Evolutionary conservation across 805 yeast species (phyloP).

Genomic region (Debaryomyces maramus): DNA sequence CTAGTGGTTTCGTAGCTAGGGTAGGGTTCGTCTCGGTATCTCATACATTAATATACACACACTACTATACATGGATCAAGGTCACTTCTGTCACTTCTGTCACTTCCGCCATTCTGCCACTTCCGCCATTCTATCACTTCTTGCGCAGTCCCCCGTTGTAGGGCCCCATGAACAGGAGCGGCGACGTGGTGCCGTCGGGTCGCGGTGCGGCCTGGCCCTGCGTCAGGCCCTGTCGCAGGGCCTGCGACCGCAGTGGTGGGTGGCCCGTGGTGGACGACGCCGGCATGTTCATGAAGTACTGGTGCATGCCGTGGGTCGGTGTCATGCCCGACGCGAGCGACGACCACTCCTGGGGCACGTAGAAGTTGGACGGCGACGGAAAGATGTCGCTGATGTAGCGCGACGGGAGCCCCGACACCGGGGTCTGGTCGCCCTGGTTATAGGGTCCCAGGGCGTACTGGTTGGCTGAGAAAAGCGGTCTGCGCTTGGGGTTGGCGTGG

Average conservation of each 20-base stretch:
- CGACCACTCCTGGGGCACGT: slow-evolving; percentile 53
- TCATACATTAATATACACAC: no score
- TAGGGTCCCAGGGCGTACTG: slow-evolving; percentile 6
- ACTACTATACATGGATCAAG: no score
- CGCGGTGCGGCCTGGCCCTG: slow-evolving; percentile 1
- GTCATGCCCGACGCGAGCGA: slow-evolving; percentile 35
- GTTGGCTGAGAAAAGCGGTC: slow-evolving; percentile 1
- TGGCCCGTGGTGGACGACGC: slow-evolving; percentile 14
- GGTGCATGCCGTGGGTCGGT: slow-evolving; percentile 35
- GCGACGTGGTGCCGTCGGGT: slow-evolving; percentile 16
- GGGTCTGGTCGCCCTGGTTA: slow-evolving; percentile 60
- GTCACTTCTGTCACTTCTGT: no score
- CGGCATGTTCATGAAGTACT: slow-evolving; percentile 37
- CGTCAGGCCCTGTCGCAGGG: background rate
- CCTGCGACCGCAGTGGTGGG: slow-evolving; percentile 12
- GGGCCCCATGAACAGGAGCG: slow-evolving; percentile 38
- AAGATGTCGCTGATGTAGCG: slow-evolving; percentile 70
- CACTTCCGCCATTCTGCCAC: no score
- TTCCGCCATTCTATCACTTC: no score
- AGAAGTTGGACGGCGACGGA: slow-evolving; percentile 79
- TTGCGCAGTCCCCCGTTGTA: no score
- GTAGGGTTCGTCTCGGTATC: no score
- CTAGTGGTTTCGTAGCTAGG: no score
- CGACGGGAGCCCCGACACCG: slow-evolving; percentile 69
- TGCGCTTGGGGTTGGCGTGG: background rate